Conservation (phyloP, 352 stramenopile genomes). For the Phytophthora constricta region DNA sequence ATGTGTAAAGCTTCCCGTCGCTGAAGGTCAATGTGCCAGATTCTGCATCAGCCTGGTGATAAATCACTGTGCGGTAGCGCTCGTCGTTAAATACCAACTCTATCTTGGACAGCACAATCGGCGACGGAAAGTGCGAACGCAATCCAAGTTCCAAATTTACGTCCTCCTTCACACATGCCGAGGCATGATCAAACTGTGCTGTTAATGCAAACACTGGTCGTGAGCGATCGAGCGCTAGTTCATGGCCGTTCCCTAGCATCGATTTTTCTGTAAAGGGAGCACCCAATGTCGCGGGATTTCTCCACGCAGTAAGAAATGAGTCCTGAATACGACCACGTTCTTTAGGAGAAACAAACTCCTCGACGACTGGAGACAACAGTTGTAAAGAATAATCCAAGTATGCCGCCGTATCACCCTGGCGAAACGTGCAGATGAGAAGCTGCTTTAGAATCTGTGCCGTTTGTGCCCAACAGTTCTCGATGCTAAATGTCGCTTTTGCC, state of each 20-base stretch:
- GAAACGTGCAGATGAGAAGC: conserved; percentile 76
- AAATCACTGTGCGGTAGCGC: conserved; percentile 69
- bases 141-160: conserved; percentile 58
- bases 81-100: conserved; percentile 81
- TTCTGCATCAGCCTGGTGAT: conserved; percentile 44
- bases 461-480: conserved; percentile 80
- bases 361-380: conserved; percentile 73
- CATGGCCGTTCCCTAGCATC: conserved; percentile 47
- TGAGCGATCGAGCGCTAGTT: conserved; percentile 59
- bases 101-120: conserved; percentile 64
- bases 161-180: conserved; percentile 73
- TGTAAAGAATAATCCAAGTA: conserved; percentile 85
- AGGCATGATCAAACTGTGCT: conserved; percentile 68
- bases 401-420: conserved; percentile 69
- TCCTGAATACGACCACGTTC: conserved; percentile 69
- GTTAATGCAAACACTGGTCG: conserved; percentile 56
- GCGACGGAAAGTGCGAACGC: conserved; percentile 61
- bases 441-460: conserved; percentile 79
- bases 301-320: conserved; percentile 71
- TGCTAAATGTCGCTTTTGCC: conserved; percentile 59
- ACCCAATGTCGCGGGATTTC: conserved; percentile 46
- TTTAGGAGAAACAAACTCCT: conserved; percentile 64
- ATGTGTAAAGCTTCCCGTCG: conserved; percentile 51
- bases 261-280: conserved; percentile 48
- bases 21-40: conserved; percentile 10